phyloP scores from a whole-genome alignment of 2,329 filamentous ascomycete genomes.

The Venturiaceae sp. region DNA sequence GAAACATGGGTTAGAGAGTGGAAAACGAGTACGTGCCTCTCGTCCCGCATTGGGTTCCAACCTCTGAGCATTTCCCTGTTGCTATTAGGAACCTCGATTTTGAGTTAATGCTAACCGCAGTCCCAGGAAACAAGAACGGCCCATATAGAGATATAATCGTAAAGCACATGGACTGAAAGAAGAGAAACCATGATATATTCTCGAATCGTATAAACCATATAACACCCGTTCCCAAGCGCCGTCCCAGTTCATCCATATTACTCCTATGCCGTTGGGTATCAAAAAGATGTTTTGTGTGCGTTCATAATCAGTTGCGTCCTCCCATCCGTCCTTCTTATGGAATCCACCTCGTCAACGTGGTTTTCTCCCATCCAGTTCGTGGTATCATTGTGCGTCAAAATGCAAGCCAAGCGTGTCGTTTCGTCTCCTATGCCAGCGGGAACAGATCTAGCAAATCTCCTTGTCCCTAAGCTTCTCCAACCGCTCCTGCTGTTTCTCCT shows the following conservation, averaged over 20 bases:
- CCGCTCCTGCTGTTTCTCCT: not conserved
- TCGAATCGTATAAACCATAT: not conserved
- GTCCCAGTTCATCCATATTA: not conserved
- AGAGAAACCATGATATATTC: not conserved
- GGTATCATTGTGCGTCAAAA: not conserved
- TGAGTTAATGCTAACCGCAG: not conserved
- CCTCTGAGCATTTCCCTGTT: no score
- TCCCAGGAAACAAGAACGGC: not conserved
- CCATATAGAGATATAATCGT: not conserved
- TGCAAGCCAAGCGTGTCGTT: not conserved
- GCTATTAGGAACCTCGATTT: no score
- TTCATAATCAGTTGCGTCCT: not conserved
- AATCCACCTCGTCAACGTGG: not conserved
- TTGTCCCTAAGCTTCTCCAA: not conserved
- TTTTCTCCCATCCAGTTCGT: not conserved
- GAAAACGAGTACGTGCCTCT: not conserved
- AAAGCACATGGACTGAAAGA: not conserved
- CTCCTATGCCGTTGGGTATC: constrained; percentile 1
- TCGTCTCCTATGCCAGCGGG: not conserved
- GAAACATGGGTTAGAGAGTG: not conserved
- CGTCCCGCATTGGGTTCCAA: no score
- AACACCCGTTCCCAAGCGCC: not conserved
- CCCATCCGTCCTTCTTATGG: not conserved
- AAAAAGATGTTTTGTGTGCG: not conserved
- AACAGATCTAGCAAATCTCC: not conserved